Evolutionary conservation across 306 rosid species (phyloP).

Genomic region (Prosopis cineraria): DNA sequence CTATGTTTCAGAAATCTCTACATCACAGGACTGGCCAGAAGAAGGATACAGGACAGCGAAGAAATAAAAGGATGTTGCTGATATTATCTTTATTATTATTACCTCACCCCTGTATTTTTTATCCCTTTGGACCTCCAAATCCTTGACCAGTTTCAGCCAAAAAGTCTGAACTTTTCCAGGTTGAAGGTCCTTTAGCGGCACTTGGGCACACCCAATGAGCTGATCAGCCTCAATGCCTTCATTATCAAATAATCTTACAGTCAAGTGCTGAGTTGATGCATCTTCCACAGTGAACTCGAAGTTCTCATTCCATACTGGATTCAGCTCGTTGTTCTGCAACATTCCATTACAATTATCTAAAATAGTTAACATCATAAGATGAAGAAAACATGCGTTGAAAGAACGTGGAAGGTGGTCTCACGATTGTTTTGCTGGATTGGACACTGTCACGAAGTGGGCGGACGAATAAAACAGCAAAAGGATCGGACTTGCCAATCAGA

Average conservation of each 20-base stretch:
- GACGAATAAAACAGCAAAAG: slow-evolving; percentile 71
- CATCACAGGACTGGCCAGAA: not conserved
- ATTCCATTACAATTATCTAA: slow-evolving; percentile 3
- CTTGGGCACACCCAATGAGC: slow-evolving; percentile 75
- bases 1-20: slow-evolving; percentile 35
- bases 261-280: slow-evolving; percentile 74
- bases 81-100: slow-evolving; percentile 21
- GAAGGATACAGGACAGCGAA: not conserved
- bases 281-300: slow-evolving; percentile 83
- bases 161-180: slow-evolving; percentile 86
- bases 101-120: slow-evolving; percentile 88
- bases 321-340: slow-evolving; percentile 75
- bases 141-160: slow-evolving; percentile 87
- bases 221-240: slow-evolving; percentile 86
- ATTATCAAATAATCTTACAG: slow-evolving; percentile 77
- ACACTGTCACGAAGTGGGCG: slow-evolving; percentile 78
- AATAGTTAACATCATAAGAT: not conserved
- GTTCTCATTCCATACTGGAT: slow-evolving; percentile 95
- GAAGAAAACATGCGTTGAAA: not conserved
- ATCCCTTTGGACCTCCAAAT: slow-evolving; percentile 81
- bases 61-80: not conserved
- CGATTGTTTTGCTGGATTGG: slow-evolving; percentile 80
- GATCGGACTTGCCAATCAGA: slow-evolving; percentile 89
- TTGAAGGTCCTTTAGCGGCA: slow-evolving; percentile 68
- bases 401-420: slow-evolving; percentile 41